phyloP scores from a whole-genome alignment of 805 yeast species.

The Spathaspora sp. region DNA sequence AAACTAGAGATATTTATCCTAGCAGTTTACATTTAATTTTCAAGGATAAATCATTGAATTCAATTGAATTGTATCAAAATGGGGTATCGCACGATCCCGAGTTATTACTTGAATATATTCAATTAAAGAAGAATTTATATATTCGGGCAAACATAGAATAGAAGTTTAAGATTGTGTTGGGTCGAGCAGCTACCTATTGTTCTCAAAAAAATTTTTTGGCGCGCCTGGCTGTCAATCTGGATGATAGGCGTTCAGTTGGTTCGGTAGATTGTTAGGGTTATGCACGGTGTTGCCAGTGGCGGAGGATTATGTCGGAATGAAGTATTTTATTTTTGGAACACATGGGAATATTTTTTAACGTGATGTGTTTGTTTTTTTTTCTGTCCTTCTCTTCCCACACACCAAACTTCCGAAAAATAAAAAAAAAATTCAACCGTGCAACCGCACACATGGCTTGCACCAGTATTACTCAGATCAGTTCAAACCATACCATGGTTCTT shows the following conservation, averaged over 20 bases:
- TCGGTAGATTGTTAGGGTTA: too few relatives aligned
- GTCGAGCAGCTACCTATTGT: background rate
- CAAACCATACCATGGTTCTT: background rate
- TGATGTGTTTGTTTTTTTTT: too few relatives aligned
- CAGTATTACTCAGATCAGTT: background rate
- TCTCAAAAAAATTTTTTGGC: too few relatives aligned
- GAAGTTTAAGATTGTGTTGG: background rate
- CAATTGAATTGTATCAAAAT: slow-evolving; percentile 13
- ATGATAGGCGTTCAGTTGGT: too few relatives aligned
- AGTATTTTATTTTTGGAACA: background rate
- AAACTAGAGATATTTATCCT: slow-evolving; percentile 10
- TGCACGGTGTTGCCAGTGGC: too few relatives aligned
- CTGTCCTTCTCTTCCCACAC: background rate
- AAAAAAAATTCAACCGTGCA: background rate
- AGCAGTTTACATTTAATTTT: slow-evolving; percentile 13
- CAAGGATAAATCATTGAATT: slow-evolving; percentile 15
- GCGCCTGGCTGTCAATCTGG: too few relatives aligned
- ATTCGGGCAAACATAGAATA: background rate
- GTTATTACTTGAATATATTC: slow-evolving; percentile 8
- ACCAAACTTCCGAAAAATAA: too few relatives aligned
- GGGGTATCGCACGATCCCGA: slow-evolving; percentile 1
- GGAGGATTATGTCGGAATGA: background rate
- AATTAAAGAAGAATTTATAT: slow-evolving; percentile 7
- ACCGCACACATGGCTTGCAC: background rate
- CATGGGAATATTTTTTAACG: background rate